Evolutionary conservation across 73 alveolate genomes (phyloP).

Genomic region (Urostyla sp.): DNA sequence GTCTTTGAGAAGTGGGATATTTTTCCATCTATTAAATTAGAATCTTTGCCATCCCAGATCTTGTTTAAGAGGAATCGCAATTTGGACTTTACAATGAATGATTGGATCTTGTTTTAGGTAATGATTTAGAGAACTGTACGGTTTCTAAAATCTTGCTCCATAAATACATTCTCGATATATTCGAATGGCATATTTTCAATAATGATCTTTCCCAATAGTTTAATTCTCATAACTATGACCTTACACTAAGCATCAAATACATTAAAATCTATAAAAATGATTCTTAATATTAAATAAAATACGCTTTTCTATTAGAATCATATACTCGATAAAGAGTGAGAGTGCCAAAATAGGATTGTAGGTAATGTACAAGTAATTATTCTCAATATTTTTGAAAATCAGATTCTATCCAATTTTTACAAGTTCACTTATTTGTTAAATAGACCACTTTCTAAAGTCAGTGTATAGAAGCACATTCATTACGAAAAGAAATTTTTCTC

Average conservation of each 20-base stretch:
- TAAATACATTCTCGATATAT: constrained; percentile 29
- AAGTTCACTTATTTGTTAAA: constrained; percentile 4
- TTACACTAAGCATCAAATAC: constrained; percentile 32
- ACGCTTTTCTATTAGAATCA: constrained; percentile 19
- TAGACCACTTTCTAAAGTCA: constrained; percentile 39
- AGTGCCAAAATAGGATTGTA: constrained; percentile 45
- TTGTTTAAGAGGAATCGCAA: constrained; percentile 47
- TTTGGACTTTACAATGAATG: neutral
- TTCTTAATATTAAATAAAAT: neutral
- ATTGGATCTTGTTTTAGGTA: constrained; percentile 37
- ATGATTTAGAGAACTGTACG: constrained; percentile 62
- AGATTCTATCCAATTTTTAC: neutral
- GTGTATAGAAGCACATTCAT: constrained; percentile 34
- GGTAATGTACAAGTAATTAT: constrained; percentile 1
- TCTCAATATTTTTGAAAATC: constrained; percentile 14
- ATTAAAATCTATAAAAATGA: constrained; percentile 27
- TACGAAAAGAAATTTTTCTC: constrained; percentile 11
- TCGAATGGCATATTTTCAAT: constrained; percentile 51
- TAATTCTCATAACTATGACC: neutral
- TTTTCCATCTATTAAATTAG: constrained; percentile 62
- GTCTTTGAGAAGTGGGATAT: constrained; percentile 59
- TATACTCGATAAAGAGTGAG: neutral
- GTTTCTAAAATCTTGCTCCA: constrained; percentile 60
- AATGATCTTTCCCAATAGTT: constrained; percentile 12
- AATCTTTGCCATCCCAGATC: constrained; percentile 64